These are phyloP conservation scores for Thalassiosira hispida DNA, from an alignment of 352 stramenopile species.

Conservation along the genomic window DNA sequence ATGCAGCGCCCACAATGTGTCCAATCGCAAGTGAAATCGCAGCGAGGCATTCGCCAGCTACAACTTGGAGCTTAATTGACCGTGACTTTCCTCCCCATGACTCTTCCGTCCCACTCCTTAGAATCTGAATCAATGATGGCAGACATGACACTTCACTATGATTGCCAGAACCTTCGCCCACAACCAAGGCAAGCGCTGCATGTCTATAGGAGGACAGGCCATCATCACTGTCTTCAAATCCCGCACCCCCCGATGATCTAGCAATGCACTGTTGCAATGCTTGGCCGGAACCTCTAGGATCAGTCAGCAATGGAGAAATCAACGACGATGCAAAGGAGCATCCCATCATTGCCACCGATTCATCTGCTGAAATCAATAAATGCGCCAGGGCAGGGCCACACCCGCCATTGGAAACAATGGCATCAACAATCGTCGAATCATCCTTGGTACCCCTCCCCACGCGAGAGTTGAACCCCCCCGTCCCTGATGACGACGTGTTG, in stretches of 20 bases:
- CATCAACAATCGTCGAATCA: constrained; percentile 73
- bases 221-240: constrained; percentile 27
- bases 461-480: constrained; percentile 23
- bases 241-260: neutral
- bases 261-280: constrained; percentile 28
- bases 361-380: constrained; percentile 75
- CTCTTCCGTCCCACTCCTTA: constrained; percentile 13
- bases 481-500: constrained; percentile 46
- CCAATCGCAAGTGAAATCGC: constrained; percentile 40
- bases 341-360: constrained; percentile 73
- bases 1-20: too few relatives aligned
- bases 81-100: constrained; percentile 12
- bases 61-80: constrained; percentile 39
- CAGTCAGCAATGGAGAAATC: constrained; percentile 66
- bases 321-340: constrained; percentile 72
- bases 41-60: constrained; percentile 37
- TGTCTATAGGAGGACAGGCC: constrained; percentile 46
- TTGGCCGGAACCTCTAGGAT: constrained; percentile 35
- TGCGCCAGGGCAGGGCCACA: constrained; percentile 68
- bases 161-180: constrained; percentile 19
- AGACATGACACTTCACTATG: too few relatives aligned
- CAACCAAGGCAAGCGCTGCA: constrained; percentile 45
- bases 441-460: constrained; percentile 43
- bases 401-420: constrained; percentile 69
- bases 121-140: too few relatives aligned